These are phyloP conservation scores for Nakazawaea populi DNA, from an alignment of 805 yeast species.

Conservation along the genomic window DNA sequence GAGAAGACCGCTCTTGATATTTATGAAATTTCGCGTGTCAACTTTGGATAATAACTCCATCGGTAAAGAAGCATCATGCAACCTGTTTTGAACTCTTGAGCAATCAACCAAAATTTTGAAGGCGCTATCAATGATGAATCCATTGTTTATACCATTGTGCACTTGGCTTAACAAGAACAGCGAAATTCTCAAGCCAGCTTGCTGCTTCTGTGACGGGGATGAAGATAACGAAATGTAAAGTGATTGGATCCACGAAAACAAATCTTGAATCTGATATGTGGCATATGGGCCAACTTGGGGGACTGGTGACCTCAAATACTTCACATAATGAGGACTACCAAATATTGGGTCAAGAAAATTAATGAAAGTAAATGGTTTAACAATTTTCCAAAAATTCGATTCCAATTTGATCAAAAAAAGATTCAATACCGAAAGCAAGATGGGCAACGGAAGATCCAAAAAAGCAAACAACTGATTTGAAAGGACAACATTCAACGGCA, in stretches of 20 bases:
- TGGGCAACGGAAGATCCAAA: slow-evolving; percentile 44
- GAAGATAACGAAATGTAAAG: slow-evolving; percentile 23
- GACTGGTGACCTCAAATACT: slow-evolving; percentile 23
- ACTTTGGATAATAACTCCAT: slow-evolving; percentile 33
- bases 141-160: slow-evolving; percentile 15
- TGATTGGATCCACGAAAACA: slow-evolving; percentile 38
- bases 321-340: slow-evolving; percentile 43
- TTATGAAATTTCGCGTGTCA: slow-evolving; percentile 45
- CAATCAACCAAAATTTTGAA: slow-evolving; percentile 12
- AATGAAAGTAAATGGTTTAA: slow-evolving; percentile 47
- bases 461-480: slow-evolving; percentile 48
- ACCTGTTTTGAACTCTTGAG: slow-evolving; percentile 8
- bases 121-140: slow-evolving; percentile 19
- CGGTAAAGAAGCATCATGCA: slow-evolving; percentile 23
- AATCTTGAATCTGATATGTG: slow-evolving; percentile 27
- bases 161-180: slow-evolving; percentile 35
- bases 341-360: slow-evolving; percentile 57
- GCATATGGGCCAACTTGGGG: slow-evolving; percentile 25
- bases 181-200: slow-evolving; percentile 46
- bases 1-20: slow-evolving; percentile 32
- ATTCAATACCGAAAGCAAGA: slow-evolving; percentile 46
- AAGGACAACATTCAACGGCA: slow-evolving; percentile 33
- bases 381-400: slow-evolving; percentile 45
- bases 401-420: slow-evolving; percentile 37
- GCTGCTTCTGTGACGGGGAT: slow-evolving; percentile 42